These are phyloP conservation scores for Tolypocladium album DNA, from an alignment of 2,329 filamentous ascomycete genomes.

Conservation along the genomic window DNA sequence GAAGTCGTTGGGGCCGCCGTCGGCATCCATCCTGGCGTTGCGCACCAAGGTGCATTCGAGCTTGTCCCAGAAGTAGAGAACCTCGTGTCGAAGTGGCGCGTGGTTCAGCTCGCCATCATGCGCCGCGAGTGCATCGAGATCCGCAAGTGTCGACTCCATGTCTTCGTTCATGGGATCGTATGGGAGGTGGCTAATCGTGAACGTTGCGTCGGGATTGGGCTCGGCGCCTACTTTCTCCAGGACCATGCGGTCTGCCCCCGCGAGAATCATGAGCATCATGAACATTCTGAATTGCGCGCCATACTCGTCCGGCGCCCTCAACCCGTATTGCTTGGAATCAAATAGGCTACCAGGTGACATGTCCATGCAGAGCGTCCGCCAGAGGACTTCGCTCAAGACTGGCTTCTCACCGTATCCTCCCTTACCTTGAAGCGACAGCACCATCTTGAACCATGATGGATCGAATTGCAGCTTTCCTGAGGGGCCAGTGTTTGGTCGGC, in stretches of 20 bases:
- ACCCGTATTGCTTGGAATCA: constrained; percentile 5
- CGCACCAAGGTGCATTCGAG: constrained; percentile 9
- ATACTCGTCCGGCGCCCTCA: constrained; percentile 8
- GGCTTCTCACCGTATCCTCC: neutral
- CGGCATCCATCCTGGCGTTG: constrained; percentile 3
- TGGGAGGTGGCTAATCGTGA: constrained; percentile 3
- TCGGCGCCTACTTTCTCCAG: constrained; percentile 18
- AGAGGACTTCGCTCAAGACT: constrained; percentile 9
- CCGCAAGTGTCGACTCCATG: constrained; percentile 6
- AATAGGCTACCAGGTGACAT: constrained; percentile 10
- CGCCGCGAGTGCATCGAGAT: constrained; percentile 8
- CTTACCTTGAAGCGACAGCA: constrained; percentile 7
- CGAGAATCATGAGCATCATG: constrained; percentile 12
- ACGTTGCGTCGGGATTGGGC: neutral
- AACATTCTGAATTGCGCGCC: constrained; percentile 11
- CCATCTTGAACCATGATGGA: constrained; percentile 9
- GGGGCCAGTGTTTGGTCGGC: constrained; percentile 4
- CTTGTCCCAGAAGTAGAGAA: constrained; percentile 10
- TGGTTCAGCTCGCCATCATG: constrained; percentile 8
- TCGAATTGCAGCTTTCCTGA: constrained; percentile 12
- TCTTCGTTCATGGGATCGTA: constrained; percentile 12
- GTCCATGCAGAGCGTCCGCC: constrained; percentile 16
- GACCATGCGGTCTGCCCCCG: constrained; percentile 22
- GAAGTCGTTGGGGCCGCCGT: constrained; percentile 9
- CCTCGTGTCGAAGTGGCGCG: constrained; percentile 8